Evolutionary conservation across 139 green algal species (phyloP).

Genomic region (Limnomonas spitsbergensis): DNA sequence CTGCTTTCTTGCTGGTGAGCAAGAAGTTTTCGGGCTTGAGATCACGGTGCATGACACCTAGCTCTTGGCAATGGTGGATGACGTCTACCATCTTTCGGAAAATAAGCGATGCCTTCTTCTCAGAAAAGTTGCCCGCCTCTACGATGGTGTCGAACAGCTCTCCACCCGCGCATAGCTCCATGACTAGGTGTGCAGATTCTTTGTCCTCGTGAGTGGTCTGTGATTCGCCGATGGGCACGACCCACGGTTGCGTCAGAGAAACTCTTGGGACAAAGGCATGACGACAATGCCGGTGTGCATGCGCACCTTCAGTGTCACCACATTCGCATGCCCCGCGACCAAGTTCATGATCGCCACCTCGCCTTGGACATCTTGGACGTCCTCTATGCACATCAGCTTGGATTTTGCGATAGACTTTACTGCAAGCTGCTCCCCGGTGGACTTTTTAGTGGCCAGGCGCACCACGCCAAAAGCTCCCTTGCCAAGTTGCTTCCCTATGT

Average conservation of each 20-base stretch:
- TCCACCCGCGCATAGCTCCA: conserved; percentile 79
- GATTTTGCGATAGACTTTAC: conserved; percentile 87
- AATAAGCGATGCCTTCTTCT: conserved; percentile 51
- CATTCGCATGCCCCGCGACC: conserved; percentile 64
- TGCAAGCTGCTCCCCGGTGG: conserved; percentile 46
- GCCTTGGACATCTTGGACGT: conserved; percentile 81
- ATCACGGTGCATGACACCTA: conserved; percentile 91
- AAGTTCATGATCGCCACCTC: conserved; percentile 76
- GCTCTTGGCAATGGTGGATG: conserved; percentile 88
- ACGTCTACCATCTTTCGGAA: conserved; percentile 91
- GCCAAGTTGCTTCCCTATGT: conserved; percentile 51
- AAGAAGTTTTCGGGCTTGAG: conserved; percentile 93
- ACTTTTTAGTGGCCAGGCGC: conserved; percentile 31
- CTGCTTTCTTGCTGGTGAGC: conserved; percentile 64
- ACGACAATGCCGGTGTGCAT: neutral
- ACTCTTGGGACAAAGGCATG: neutral
- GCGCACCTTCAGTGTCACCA: conserved; percentile 66
- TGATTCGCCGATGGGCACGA: neutral
- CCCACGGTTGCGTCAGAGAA: neutral
- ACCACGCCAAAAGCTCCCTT: conserved; percentile 65
- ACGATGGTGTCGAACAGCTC: conserved; percentile 98
- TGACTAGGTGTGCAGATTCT: conserved; percentile 80
- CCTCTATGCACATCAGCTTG: conserved; percentile 75
- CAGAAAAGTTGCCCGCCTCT: conserved; percentile 72
- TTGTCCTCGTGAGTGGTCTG: conserved; percentile 76